Percentiles rank a stretch among this genome's conserved stretches.
Evolutionary conservation across 768 basidiomycete species (phyloP).

Genomic region (Leccinum subgranulosum): DNA sequence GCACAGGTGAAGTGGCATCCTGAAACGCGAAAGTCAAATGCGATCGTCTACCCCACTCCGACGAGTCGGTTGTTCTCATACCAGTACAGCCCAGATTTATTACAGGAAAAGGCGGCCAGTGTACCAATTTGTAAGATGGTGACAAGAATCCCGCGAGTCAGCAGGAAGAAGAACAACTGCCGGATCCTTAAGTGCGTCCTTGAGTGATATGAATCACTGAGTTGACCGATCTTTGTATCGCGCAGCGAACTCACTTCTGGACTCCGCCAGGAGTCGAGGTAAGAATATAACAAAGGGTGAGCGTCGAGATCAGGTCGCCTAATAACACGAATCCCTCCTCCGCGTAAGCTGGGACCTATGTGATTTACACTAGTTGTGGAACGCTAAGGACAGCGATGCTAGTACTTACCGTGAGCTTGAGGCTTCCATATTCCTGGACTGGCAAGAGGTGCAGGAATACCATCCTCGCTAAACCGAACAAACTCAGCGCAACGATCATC

Average conservation of each 20-base stretch:
- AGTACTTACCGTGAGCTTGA: background rate
- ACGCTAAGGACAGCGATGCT: background rate
- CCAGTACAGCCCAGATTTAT: conserved; percentile 7
- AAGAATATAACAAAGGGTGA: conserved; percentile 10
- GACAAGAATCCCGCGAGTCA: conserved; percentile 15
- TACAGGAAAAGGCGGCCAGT: background rate
- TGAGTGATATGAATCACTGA: background rate
- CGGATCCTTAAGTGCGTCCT: conserved; percentile 10
- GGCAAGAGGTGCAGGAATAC: background rate
- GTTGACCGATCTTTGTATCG: background rate
- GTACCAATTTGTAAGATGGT: conserved; percentile 8
- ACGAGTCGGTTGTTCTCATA: background rate
- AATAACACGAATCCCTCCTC: conserved; percentile 6
- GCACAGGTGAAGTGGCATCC: conserved; percentile 8
- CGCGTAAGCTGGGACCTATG: background rate
- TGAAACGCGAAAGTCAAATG: background rate
- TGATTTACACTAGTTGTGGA: background rate
- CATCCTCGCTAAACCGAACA: background rate
- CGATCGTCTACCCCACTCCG: background rate
- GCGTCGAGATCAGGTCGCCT: conserved; percentile 7
- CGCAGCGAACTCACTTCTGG: background rate
- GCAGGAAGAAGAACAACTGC: conserved; percentile 9
- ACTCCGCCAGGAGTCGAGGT: conserved; percentile 9
- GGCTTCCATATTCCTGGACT: background rate
- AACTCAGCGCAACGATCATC: background rate